A percentile compares a stretch with the other conserved stretches of the same genome.
Evolutionary conservation across 805 yeast species (phyloP).

Genomic region (Starmera dryadoides): DNA sequence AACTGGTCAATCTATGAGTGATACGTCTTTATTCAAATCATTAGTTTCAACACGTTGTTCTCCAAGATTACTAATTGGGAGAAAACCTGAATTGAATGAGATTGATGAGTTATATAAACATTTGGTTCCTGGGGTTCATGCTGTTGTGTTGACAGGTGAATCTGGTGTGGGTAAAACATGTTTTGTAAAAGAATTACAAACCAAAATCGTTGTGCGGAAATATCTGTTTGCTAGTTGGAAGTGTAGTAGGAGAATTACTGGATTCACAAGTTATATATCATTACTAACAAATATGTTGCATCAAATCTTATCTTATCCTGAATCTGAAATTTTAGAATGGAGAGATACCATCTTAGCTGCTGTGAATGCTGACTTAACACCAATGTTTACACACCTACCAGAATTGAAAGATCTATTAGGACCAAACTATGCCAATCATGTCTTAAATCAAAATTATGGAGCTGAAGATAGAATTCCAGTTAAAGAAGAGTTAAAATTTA

Average conservation of each 20-base stretch:
- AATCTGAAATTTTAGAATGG: constrained; percentile 30
- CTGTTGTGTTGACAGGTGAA: constrained; percentile 31
- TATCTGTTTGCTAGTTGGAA: constrained; percentile 21
- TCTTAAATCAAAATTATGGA: constrained; percentile 15
- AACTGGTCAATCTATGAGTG: constrained; percentile 1
- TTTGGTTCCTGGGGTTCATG: constrained; percentile 16
- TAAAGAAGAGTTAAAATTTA: constrained; percentile 31
- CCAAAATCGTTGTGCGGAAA: constrained; percentile 25
- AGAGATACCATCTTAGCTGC: constrained; percentile 30
- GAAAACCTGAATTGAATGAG: constrained; percentile 17
- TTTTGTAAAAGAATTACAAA: constrained; percentile 30
- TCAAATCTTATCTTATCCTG: constrained; percentile 34
- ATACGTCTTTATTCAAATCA: neutral
- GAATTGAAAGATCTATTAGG: constrained; percentile 38
- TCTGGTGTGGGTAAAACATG: constrained; percentile 41
- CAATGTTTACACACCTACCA: constrained; percentile 35
- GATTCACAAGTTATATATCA: constrained; percentile 28
- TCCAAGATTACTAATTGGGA: constrained; percentile 24
- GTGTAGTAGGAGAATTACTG: constrained; percentile 24
- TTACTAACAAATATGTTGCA: constrained; percentile 31
- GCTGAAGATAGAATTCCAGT: constrained; percentile 13
- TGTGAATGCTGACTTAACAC: constrained; percentile 33
- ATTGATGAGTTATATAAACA: constrained; percentile 17
- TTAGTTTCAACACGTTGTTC: constrained; percentile 9
- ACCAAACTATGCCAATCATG: constrained; percentile 25